Conservation (phyloP, 129 eudicot genomes). For the Flaveria ramosissima region DNA sequence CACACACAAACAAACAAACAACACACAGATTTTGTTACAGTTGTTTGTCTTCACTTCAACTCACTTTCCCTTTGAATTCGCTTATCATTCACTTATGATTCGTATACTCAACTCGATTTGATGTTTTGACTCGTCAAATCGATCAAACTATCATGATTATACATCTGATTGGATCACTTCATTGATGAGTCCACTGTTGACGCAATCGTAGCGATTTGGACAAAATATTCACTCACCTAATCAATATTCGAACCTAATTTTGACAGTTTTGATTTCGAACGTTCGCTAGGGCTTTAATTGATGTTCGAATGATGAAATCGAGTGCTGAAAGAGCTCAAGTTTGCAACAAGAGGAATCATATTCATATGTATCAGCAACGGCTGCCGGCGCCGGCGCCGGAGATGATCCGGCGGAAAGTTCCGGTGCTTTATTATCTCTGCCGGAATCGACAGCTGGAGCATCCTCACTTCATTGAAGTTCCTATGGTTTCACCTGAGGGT, state of each 20-base stretch:
- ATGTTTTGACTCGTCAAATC: conserved; percentile 27
- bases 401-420: conserved; percentile 46
- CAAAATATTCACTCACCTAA: conserved; percentile 28
- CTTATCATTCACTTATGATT: conserved; percentile 26
- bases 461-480: conserved; percentile 94
- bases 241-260: conserved; percentile 15
- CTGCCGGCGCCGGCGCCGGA: conserved; percentile 16
- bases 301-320: conserved; percentile 38
- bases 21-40: conserved; percentile 23
- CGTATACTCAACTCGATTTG: conserved; percentile 23
- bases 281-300: not conserved
- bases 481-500: conserved; percentile 80
- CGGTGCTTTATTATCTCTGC: conserved; percentile 83
- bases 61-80: conserved; percentile 5
- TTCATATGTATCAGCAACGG: conserved; percentile 56
- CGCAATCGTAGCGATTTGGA: conserved; percentile 25
- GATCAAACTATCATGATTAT: conserved; percentile 4
- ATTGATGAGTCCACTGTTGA: conserved; percentile 15
- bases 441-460: conserved; percentile 92
- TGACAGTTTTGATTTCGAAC: not conserved
- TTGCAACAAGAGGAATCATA: conserved; percentile 81
- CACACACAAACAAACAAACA: not conserved
- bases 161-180: not conserved
- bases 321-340: conserved; percentile 85
- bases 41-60: conserved; percentile 19